Evolutionary conservation across 1,284 basidiomycete genomes (phyloP).

Genomic region (Cutaneotrichosporon dermatis): DNA sequence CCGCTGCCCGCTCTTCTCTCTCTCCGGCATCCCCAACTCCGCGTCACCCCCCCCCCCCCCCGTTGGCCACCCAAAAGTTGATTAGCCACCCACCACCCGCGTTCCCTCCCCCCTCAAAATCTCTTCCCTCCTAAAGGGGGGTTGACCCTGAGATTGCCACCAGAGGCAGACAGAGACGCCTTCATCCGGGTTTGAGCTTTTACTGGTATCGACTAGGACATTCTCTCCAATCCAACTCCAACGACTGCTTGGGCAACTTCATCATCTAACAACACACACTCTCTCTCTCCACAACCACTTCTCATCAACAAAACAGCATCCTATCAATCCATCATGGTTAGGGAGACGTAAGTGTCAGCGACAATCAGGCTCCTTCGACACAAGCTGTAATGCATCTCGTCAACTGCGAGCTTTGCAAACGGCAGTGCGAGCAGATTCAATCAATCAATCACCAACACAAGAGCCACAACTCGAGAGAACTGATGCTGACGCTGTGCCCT

Average conservation of each 20-base stretch:
- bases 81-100: not conserved
- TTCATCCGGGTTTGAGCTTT: too few relatives aligned
- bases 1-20: too few relatives aligned
- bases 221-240: not conserved
- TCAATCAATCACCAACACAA: not conserved
- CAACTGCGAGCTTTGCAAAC: too few relatives aligned
- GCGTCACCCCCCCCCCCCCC: not conserved
- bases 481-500: slow-evolving; percentile 6
- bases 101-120: not conserved
- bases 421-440: not conserved
- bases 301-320: not conserved
- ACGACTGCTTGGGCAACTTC: too few relatives aligned
- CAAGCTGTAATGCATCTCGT: too few relatives aligned
- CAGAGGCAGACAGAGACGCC: not conserved
- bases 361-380: not conserved
- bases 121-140: not conserved
- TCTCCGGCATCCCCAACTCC: too few relatives aligned
- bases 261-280: not conserved
- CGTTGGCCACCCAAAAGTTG: not conserved
- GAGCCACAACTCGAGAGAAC: not conserved
- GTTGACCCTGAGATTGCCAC: not conserved
- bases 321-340: slow-evolving; percentile 41
- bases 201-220: too few relatives aligned
- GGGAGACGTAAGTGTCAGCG: slow-evolving; percentile 47
- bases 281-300: slow-evolving; percentile 1